These are phyloP conservation scores for Athelia sp. DNA, from an alignment of 1,284 basidiomycete genomes.

Conservation along the genomic window DNA sequence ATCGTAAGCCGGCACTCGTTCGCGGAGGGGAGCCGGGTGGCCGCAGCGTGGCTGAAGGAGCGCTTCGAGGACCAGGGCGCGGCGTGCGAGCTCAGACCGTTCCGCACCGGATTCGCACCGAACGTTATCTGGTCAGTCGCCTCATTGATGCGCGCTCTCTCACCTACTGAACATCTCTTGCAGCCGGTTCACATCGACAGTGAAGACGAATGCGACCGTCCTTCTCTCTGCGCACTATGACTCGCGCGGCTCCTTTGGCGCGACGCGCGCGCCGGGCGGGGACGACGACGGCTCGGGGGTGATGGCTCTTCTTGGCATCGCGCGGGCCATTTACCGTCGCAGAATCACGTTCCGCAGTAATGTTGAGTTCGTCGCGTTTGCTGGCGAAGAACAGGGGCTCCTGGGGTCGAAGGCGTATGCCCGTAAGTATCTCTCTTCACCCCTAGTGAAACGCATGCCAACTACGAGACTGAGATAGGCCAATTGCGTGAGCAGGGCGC, in stretches of 20 bases:
- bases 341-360: conserved; percentile 61
- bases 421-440: conserved; percentile 32
- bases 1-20: conserved; percentile 80
- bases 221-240: conserved; percentile 84
- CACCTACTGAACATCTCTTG: conserved; percentile 1
- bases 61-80: conserved; percentile 72
- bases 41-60: conserved; percentile 73
- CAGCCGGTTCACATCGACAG: conserved; percentile 51
- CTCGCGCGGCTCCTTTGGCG: conserved; percentile 81
- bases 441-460: background rate
- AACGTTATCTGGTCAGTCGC: conserved; percentile 73
- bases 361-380: conserved; percentile 66
- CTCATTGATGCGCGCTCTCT: background rate
- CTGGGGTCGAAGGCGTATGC: conserved; percentile 65
- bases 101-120: conserved; percentile 71
- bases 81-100: conserved; percentile 59
- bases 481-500: conserved; percentile 51
- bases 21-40: conserved; percentile 57
- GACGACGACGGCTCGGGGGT: conserved; percentile 85
- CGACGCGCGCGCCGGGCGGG: conserved; percentile 61
- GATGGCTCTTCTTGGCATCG: conserved; percentile 71
- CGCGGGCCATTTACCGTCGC: conserved; percentile 59
- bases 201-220: conserved; percentile 52
- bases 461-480: conserved; percentile 28
- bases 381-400: conserved; percentile 71